These are phyloP conservation scores for Diaporthe sp. DNA, from an alignment of 2,329 filamentous ascomycete species.

Conservation along the genomic window DNA sequence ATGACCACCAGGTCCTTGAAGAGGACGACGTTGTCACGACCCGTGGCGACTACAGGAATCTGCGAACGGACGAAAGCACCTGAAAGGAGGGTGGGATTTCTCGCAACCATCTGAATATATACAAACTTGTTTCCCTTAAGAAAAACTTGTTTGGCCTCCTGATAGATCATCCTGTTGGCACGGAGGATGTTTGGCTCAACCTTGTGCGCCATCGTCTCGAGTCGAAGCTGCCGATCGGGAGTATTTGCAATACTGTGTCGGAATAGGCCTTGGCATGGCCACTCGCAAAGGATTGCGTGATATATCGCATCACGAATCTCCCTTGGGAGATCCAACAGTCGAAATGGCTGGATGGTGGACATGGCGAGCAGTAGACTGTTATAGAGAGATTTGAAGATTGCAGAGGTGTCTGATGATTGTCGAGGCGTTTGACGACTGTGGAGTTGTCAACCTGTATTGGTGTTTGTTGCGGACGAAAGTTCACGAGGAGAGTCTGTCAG, in stretches of 20 bases:
- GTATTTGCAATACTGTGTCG: background rate
- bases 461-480: background rate
- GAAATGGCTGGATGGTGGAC: background rate
- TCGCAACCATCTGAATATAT: background rate
- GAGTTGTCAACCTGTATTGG: no score
- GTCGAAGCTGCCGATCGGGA: background rate
- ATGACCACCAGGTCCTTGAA: background rate
- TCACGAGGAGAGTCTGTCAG: background rate
- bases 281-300: background rate
- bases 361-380: background rate
- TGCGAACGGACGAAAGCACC: background rate
- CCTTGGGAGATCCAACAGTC: background rate
- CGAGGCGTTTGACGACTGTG: no score
- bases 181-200: background rate
- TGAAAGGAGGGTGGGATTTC: accelerated
- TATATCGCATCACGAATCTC: background rate
- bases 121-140: background rate
- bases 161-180: background rate
- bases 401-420: background rate
- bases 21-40: no score
- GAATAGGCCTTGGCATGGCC: background rate
- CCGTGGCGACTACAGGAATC: background rate
- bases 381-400: background rate
- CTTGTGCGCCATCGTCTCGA: background rate
- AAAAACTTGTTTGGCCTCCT: background rate